These are phyloP conservation scores for Hypoxylon sp. DNA, from an alignment of 2,329 filamentous ascomycete species.

Conservation along the genomic window DNA sequence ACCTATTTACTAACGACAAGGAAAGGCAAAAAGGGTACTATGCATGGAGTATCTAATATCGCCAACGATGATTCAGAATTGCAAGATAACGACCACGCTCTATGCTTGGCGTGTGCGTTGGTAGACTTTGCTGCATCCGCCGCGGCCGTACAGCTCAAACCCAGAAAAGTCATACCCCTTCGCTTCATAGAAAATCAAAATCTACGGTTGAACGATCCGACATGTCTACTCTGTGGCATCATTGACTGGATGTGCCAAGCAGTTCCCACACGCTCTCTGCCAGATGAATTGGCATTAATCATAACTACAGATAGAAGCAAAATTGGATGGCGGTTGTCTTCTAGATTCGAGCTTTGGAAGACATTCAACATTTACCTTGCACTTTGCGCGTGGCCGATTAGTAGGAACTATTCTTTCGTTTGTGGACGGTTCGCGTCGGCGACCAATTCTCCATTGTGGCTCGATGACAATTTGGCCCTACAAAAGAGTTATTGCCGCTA, in stretches of 20 bases:
- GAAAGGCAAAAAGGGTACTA: no score
- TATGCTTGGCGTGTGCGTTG: not conserved
- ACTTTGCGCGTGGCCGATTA: constrained; percentile 1
- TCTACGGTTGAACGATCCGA: not conserved
- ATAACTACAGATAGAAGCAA: not conserved
- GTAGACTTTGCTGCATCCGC: not conserved
- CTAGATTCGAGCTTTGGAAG: not conserved
- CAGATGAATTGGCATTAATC: not conserved
- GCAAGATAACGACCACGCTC: not conserved
- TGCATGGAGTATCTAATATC: no score
- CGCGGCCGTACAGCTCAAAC: not conserved
- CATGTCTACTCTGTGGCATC: not conserved
- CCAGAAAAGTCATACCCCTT: not conserved
- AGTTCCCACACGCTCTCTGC: not conserved
- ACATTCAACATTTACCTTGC: not conserved
- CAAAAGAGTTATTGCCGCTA: not conserved
- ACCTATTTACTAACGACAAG: not conserved
- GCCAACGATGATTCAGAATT: not conserved
- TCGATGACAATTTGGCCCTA: not conserved
- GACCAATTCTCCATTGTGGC: not conserved
- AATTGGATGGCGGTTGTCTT: no score
- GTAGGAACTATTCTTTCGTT: not conserved
- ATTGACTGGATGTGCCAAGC: not conserved
- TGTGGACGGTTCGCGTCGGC: not conserved
- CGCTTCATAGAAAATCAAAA: not conserved